Percentiles rank a stretch among this genome's conserved stretches.
Conservation (phyloP, 1,284 basidiomycete genomes). For the Ustilago bromivora region DNA sequence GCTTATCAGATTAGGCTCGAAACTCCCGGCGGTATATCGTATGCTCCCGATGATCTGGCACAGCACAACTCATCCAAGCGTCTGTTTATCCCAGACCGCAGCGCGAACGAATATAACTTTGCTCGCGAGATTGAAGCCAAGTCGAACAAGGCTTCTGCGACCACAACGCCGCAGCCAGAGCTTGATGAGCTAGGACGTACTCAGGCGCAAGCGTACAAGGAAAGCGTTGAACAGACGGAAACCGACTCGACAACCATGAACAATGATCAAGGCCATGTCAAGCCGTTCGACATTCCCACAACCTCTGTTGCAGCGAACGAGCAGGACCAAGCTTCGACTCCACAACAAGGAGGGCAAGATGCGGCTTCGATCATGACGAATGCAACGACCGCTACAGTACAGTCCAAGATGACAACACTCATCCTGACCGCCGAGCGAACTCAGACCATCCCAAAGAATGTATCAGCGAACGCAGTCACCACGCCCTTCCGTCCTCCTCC, state of each 20-base stretch:
- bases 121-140: slow-evolving; percentile 41
- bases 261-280: not conserved
- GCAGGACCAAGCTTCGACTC: slow-evolving; percentile 14
- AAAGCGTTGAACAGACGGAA: slow-evolving; percentile 21
- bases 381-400: slow-evolving; percentile 25
- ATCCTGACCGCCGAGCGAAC: slow-evolving; percentile 27
- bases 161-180: not conserved
- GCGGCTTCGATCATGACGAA: slow-evolving; percentile 37
- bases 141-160: not conserved
- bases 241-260: not conserved
- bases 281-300: slow-evolving; percentile 24
- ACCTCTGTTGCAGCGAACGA: not conserved
- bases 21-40: slow-evolving; percentile 62
- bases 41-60: slow-evolving; percentile 58
- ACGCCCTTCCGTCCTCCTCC: slow-evolving; percentile 35
- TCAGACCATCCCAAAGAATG: slow-evolving; percentile 35
- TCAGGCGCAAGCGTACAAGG: slow-evolving; percentile 46
- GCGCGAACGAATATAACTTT: slow-evolving; percentile 48
- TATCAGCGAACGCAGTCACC: slow-evolving; percentile 31
- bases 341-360: slow-evolving; percentile 9
- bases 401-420: slow-evolving; percentile 44
- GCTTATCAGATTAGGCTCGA: slow-evolving; percentile 62
- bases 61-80: slow-evolving; percentile 63
- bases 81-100: slow-evolving; percentile 57
- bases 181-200: slow-evolving; percentile 30